phyloP scores from a whole-genome alignment of 164 flowering plant genomes.

The Sedum album region DNA sequence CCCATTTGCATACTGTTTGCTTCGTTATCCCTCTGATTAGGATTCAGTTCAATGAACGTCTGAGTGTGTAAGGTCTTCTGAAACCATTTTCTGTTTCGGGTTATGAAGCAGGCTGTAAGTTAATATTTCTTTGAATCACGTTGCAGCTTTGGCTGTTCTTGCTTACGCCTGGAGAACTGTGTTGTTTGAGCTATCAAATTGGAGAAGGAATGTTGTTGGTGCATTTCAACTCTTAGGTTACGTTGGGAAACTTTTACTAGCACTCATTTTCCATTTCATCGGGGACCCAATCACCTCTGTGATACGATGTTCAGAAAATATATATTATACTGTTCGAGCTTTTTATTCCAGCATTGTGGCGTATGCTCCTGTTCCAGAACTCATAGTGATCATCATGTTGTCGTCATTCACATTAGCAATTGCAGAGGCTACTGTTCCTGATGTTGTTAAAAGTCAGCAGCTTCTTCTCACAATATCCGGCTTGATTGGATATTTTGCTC shows the following conservation, averaged over 20 bases:
- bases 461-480: slow-evolving; percentile 60
- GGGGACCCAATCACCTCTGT: slow-evolving; percentile 58
- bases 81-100: neutral
- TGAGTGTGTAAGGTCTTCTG: too few relatives aligned
- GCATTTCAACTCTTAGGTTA: slow-evolving; percentile 36
- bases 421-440: slow-evolving; percentile 58
- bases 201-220: slow-evolving; percentile 41
- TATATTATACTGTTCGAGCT: slow-evolving; percentile 43
- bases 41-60: too few relatives aligned
- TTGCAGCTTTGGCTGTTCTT: slow-evolving; percentile 56
- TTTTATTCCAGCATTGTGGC: slow-evolving; percentile 63
- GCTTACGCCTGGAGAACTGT: slow-evolving; percentile 83
- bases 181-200: slow-evolving; percentile 69
- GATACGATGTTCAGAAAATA: slow-evolving; percentile 44
- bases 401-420: slow-evolving; percentile 62
- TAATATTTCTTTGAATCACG: neutral
- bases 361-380: slow-evolving; percentile 66
- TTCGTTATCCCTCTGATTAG: too few relatives aligned
- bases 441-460: slow-evolving; percentile 47
- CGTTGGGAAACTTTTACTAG: slow-evolving; percentile 46
- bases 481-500: slow-evolving; percentile 60
- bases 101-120: neutral
- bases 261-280: slow-evolving; percentile 47
- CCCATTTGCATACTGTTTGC: too few relatives aligned
- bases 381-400: slow-evolving; percentile 45